Evolutionary conservation across 306 rosid species (phyloP).

Genomic region (Cucurbita maxima): DNA sequence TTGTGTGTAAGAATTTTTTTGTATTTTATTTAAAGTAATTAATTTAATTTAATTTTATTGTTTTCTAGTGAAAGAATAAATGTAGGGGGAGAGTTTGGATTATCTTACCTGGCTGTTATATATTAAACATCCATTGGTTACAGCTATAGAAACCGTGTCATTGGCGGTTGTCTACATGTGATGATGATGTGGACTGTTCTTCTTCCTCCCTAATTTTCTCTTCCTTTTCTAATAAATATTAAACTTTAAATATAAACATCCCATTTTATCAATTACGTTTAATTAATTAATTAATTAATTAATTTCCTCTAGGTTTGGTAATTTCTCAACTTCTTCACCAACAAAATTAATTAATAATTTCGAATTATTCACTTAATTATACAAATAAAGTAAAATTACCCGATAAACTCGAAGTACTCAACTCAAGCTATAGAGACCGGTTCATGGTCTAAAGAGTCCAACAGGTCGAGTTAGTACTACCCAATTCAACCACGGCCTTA

Average conservation of each 20-base stretch:
- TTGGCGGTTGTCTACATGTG: not conserved
- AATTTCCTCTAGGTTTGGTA: not conserved
- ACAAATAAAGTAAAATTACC: too few species aligned
- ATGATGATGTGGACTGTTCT: not conserved
- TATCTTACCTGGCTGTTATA: constrained; percentile 2
- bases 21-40: too few species aligned
- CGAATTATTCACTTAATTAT: too few species aligned
- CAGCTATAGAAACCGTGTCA: not conserved
- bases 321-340: not conserved
- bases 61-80: not conserved
- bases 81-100: not conserved
- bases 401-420: too few species aligned
- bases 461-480: too few species aligned
- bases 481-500: too few species aligned
- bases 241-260: not conserved
- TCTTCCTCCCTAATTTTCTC: not conserved
- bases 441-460: too few species aligned
- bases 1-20: too few species aligned
- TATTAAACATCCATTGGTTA: not conserved
- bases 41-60: too few species aligned
- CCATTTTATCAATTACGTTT: not conserved
- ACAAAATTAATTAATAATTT: too few species aligned
- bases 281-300: too few species aligned
- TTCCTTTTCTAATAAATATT: not conserved
- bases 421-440: too few species aligned